A percentile compares a stretch with the other conserved stretches of the same genome.
Conservation (phyloP, 176 grass and related monocot species). For the Echinochloa phyllopogon region DNA sequence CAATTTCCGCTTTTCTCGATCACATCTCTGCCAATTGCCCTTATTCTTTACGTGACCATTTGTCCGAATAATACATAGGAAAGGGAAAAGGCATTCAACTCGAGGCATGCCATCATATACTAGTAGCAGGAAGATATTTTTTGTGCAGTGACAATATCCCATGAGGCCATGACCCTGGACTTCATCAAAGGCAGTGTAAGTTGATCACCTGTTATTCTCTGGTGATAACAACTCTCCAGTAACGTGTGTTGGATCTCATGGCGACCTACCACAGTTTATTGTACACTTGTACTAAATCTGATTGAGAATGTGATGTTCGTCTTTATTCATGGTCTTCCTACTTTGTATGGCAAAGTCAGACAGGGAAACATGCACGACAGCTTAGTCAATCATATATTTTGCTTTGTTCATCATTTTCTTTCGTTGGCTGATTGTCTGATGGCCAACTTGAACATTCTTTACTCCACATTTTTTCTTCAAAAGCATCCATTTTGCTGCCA, state of each 20-base stretch:
- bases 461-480: background rate
- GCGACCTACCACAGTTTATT: background rate
- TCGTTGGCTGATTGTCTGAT: background rate
- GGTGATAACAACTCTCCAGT: background rate
- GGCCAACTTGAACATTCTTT: constrained; percentile 31
- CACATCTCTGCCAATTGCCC: constrained; percentile 4
- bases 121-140: background rate
- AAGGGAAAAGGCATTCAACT: background rate
- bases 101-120: background rate
- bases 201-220: constrained; percentile 9
- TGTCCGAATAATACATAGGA: background rate
- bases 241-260: constrained; percentile 13
- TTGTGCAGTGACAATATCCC: background rate
- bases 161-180: background rate
- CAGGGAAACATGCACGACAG: constrained; percentile 1
- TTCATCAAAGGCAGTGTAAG: background rate
- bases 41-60: background rate
- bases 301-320: background rate
- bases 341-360: constrained; percentile 39
- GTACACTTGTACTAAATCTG: background rate
- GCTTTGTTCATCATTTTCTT: background rate
- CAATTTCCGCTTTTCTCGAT: background rate
- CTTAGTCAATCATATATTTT: constrained; percentile 24
- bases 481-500: background rate
- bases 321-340: constrained; percentile 38